Conservation (phyloP, 805 yeast genomes). For the Zygosaccharomyces siamensis region DNA sequence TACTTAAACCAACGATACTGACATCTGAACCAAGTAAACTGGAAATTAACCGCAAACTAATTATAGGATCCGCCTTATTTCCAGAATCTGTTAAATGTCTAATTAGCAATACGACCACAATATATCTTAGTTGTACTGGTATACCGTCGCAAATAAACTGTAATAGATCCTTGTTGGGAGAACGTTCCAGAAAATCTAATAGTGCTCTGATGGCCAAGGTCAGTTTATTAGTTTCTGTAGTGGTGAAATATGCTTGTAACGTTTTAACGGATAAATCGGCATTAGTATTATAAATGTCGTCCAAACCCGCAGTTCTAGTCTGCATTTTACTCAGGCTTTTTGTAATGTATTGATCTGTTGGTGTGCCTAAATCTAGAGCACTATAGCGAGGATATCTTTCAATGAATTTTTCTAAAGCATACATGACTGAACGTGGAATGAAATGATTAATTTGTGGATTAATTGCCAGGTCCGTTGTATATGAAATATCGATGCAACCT, state of each 20-base stretch:
- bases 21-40: conserved; percentile 70
- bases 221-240: conserved; percentile 58
- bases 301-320: conserved; percentile 27
- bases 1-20: conserved; percentile 82
- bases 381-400: conserved; percentile 27
- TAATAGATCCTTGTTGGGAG: conserved; percentile 41
- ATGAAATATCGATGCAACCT: conserved; percentile 32
- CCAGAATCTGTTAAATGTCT: conserved; percentile 28
- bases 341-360: conserved; percentile 13
- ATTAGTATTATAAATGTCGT: conserved; percentile 22
- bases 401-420: conserved; percentile 25
- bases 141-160: conserved; percentile 69
- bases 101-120: conserved; percentile 49
- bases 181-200: conserved; percentile 40
- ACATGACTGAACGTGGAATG: conserved; percentile 24
- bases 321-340: conserved; percentile 33
- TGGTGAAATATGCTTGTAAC: conserved; percentile 57
- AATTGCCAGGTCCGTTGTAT: conserved; percentile 27
- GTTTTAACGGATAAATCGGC: conserved; percentile 37
- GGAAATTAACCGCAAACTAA: conserved; percentile 44
- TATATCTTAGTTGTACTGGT: conserved; percentile 73
- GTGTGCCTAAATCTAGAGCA: conserved; percentile 10
- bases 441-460: conserved; percentile 29
- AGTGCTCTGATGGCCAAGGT: conserved; percentile 51
- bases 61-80: conserved; percentile 16